Conservation (phyloP, 192 early-diverging fungal genomes). For the Backusella psychrophila region DNA sequence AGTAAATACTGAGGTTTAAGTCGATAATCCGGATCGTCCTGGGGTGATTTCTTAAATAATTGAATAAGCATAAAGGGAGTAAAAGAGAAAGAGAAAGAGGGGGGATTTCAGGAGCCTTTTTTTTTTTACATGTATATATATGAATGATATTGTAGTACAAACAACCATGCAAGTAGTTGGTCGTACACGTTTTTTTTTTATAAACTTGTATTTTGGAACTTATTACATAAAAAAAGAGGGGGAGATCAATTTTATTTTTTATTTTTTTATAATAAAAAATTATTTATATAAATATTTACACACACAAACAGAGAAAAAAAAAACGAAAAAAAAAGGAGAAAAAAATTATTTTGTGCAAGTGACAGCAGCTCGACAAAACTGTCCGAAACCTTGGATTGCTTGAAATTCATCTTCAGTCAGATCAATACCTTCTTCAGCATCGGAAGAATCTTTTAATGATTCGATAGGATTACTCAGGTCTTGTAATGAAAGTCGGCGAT, state of each 20-base stretch:
- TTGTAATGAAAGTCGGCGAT: constrained; percentile 16
- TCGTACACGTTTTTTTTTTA: not conserved
- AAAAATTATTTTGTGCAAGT: constrained; percentile 5
- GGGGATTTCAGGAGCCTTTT: not conserved
- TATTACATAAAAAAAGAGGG: not conserved
- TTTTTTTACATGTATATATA: not conserved
- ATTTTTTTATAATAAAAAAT: not conserved
- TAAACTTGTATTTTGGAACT: not conserved
- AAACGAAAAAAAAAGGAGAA: no score
- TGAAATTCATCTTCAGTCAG: constrained; percentile 30
- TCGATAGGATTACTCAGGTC: constrained; percentile 30
- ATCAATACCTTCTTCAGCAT: not conserved
- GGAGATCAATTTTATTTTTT: constrained; percentile 1
- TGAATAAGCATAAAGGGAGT: not conserved
- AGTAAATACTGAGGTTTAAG: not conserved
- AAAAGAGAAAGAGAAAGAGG: not conserved
- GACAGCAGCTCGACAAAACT: constrained; percentile 20
- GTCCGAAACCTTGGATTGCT: constrained; percentile 26
- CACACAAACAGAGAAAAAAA: not conserved
- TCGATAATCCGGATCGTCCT: not conserved
- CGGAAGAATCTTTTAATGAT: constrained; percentile 4
- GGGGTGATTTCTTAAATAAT: not conserved
- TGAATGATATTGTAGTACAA: not conserved
- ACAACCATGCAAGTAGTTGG: not conserved
- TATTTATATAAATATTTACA: not conserved